phyloP scores from a whole-genome alignment of 768 basidiomycete genomes.

The Boletus edulis region DNA sequence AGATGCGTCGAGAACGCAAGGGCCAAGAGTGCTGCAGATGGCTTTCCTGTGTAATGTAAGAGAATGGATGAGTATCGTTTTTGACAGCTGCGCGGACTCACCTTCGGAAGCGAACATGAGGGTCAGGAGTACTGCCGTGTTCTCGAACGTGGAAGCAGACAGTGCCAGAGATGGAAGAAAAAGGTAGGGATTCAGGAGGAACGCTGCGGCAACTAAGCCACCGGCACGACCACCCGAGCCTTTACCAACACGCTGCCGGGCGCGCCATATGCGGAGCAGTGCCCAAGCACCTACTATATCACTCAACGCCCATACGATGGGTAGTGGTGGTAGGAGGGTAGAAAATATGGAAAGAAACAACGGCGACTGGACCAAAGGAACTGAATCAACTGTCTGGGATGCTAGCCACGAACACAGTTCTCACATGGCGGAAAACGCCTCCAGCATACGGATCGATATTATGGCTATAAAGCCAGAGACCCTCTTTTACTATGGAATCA shows the following conservation, averaged over 20 bases:
- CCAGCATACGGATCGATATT: slow-evolving; percentile 88
- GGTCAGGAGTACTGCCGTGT: slow-evolving; percentile 61
- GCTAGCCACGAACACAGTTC: slow-evolving; percentile 23
- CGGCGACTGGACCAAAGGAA: slow-evolving; percentile 58
- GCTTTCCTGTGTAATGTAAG: slow-evolving; percentile 44
- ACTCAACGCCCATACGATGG: slow-evolving; percentile 65
- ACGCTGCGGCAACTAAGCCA: slow-evolving; percentile 59
- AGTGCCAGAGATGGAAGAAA: slow-evolving; percentile 75
- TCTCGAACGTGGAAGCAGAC: slow-evolving; percentile 84
- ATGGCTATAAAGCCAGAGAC: slow-evolving; percentile 74
- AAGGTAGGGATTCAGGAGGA: slow-evolving; percentile 87
- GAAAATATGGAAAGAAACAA: slow-evolving; percentile 76
- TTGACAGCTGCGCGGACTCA: slow-evolving; percentile 26
- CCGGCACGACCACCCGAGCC: slow-evolving; percentile 45
- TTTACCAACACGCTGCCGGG: slow-evolving; percentile 49
- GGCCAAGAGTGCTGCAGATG: slow-evolving; percentile 55
- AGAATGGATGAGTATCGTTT: not conserved
- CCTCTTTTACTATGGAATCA: slow-evolving; percentile 72
- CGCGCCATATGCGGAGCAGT: slow-evolving; percentile 64
- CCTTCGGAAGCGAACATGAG: slow-evolving; percentile 72
- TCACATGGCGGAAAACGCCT: slow-evolving; percentile 81
- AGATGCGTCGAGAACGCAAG: slow-evolving; percentile 73
- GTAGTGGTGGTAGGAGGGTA: slow-evolving; percentile 57
- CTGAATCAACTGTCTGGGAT: not conserved
- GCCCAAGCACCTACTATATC: slow-evolving; percentile 71